These are phyloP conservation scores for Scleroderma bovista DNA, from an alignment of 768 basidiomycete species.

Conservation along the genomic window DNA sequence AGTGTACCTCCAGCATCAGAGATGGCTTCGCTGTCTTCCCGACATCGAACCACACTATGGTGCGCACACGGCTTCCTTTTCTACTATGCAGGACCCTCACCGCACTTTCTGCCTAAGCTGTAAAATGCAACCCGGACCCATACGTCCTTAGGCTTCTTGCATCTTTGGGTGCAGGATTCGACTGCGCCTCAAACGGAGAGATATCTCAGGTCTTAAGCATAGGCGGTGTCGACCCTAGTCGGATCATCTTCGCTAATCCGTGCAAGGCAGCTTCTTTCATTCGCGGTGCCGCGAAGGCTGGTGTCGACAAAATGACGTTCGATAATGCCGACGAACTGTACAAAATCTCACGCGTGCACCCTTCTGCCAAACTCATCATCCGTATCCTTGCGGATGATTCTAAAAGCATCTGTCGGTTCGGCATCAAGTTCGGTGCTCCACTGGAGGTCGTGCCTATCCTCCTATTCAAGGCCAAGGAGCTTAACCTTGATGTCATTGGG, in stretches of 20 bases:
- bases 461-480: conserved; percentile 70
- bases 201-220: conserved; percentile 74
- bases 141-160: conserved; percentile 89
- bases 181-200: conserved; percentile 95
- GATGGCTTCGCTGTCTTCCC: conserved; percentile 75
- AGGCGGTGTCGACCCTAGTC: conserved; percentile 67
- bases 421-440: conserved; percentile 95
- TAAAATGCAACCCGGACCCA: conserved; percentile 98
- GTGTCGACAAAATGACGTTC: conserved; percentile 95
- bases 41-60: conserved; percentile 94
- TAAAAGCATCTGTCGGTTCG: conserved; percentile 88
- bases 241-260: conserved; percentile 97
- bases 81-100: conserved; percentile 23
- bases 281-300: conserved; percentile 69
- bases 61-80: conserved; percentile 37
- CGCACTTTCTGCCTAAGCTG: conserved; percentile 45
- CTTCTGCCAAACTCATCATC: conserved; percentile 78
- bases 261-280: conserved; percentile 97
- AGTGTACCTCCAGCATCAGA: conserved; percentile 78
- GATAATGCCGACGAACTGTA: conserved; percentile 95
- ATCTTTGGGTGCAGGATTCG: conserved; percentile 88
- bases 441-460: conserved; percentile 74
- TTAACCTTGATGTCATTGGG: conserved; percentile 83
- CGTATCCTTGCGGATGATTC: conserved; percentile 99
- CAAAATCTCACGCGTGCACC: conserved; percentile 83